phyloP scores from a whole-genome alignment of 202 grass and related monocot species.

The Carex arenaria region DNA sequence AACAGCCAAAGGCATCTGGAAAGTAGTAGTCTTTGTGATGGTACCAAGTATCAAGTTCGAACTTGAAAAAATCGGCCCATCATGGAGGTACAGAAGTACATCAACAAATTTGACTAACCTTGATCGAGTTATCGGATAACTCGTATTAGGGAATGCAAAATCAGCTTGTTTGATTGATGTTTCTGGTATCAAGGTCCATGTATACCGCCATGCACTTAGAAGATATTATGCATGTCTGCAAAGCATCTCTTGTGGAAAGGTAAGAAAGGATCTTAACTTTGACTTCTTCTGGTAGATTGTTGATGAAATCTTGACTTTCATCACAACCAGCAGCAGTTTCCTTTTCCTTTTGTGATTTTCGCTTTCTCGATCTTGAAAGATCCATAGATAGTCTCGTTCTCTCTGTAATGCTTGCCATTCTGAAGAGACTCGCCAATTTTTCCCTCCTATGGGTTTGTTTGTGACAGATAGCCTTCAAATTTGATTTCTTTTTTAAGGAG shows the following conservation, averaged over 20 bases:
- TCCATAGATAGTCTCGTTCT: background rate
- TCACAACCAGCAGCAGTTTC: constrained; percentile 7
- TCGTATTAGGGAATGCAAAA: background rate
- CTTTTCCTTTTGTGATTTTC: background rate
- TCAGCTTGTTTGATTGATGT: constrained; percentile 23
- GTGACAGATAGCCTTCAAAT: too few species aligned
- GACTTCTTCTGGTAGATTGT: constrained; percentile 35
- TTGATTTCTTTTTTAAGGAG: too few species aligned
- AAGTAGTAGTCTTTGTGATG: background rate
- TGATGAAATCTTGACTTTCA: constrained; percentile 34
- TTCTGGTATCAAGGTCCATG: constrained; percentile 38
- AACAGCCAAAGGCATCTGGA: constrained; percentile 16
- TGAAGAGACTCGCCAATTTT: too few species aligned
- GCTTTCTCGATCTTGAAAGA: background rate
- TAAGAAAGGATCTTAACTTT: constrained; percentile 34
- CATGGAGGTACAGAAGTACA: constrained; percentile 36
- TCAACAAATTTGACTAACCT: constrained; percentile 22
- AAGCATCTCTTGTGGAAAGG: constrained; percentile 42
- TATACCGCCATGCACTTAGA: constrained; percentile 41
- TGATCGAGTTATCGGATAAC: background rate
- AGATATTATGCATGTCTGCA: constrained; percentile 34
- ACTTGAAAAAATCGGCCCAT: constrained; percentile 40
- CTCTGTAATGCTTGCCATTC: background rate
- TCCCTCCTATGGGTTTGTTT: too few species aligned
- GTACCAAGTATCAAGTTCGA: background rate